Evolutionary conservation across 2,329 filamentous ascomycete species (phyloP).

Genomic region (Ophiostoma sp.): DNA sequence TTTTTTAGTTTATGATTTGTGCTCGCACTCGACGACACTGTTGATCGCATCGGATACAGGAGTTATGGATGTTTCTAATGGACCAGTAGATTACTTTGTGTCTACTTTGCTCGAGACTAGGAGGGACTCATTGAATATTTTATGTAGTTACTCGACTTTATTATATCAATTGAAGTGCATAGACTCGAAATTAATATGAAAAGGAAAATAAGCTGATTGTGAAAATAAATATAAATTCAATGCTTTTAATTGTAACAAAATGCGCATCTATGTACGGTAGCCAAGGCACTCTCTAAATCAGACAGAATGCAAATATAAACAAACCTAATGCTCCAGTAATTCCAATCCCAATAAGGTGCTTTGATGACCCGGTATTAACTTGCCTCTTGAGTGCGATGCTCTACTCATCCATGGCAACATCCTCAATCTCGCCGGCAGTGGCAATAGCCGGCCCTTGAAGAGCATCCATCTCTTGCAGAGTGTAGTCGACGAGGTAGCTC

Average conservation of each 20-base stretch:
- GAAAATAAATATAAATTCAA: background rate
- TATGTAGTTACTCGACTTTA: background rate
- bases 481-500: slow-evolving; percentile 91
- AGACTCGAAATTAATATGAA: background rate
- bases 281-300: background rate
- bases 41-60: slow-evolving; percentile 14
- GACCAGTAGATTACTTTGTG: background rate
- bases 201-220: background rate
- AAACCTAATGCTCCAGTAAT: slow-evolving; percentile 4
- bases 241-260: background rate
- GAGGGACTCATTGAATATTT: slow-evolving; percentile 5
- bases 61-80: slow-evolving; percentile 9
- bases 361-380: background rate
- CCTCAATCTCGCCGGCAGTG: slow-evolving; percentile 25
- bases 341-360: slow-evolving; percentile 1
- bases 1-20: slow-evolving; percentile 6
- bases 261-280: background rate
- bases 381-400: background rate
- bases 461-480: slow-evolving; percentile 85
- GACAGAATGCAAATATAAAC: background rate
- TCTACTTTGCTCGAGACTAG: background rate
- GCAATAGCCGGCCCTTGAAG: slow-evolving; percentile 39
- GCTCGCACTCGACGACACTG: background rate
- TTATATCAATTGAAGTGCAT: background rate
- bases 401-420: slow-evolving; percentile 29